Conservation (phyloP, 1,284 basidiomycete species). For the Ceratobasidium sp. region DNA sequence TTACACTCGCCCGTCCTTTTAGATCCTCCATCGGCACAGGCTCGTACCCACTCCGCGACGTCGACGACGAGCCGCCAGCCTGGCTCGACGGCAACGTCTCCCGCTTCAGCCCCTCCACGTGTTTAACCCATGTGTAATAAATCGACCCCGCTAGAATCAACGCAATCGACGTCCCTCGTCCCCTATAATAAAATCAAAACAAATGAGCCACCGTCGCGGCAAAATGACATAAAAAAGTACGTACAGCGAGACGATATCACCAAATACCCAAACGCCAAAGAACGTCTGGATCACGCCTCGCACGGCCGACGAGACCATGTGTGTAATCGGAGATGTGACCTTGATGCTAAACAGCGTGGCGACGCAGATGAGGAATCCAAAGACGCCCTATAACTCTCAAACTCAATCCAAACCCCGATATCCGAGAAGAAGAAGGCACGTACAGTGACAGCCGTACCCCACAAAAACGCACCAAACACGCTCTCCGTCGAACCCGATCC, state of each 20-base stretch:
- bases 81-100: conserved; percentile 32
- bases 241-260: conserved; percentile 79
- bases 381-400: conserved; percentile 67
- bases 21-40: conserved; percentile 67
- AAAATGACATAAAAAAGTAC: conserved; percentile 55
- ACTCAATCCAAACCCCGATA: not conserved
- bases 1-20: conserved; percentile 55
- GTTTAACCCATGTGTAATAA: conserved; percentile 89
- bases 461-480: conserved; percentile 75
- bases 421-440: conserved; percentile 52
- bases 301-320: conserved; percentile 91
- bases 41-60: conserved; percentile 59
- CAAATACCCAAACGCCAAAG: conserved; percentile 80
- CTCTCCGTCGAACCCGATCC: conserved; percentile 62
- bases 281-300: conserved; percentile 85
- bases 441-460: conserved; percentile 83
- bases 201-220: conserved; percentile 21
- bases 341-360: conserved; percentile 92
- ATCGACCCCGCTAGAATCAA: conserved; percentile 85
- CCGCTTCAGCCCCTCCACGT: conserved; percentile 67
- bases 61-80: conserved; percentile 1
- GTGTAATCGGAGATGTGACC: conserved; percentile 91
- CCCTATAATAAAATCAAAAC: conserved; percentile 63
- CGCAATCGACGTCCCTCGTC: conserved; percentile 81
- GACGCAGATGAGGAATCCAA: conserved; percentile 91